These are phyloP conservation scores for Moniliophthora roreri DNA, from an alignment of 1,284 basidiomycete genomes.

Conservation along the genomic window DNA sequence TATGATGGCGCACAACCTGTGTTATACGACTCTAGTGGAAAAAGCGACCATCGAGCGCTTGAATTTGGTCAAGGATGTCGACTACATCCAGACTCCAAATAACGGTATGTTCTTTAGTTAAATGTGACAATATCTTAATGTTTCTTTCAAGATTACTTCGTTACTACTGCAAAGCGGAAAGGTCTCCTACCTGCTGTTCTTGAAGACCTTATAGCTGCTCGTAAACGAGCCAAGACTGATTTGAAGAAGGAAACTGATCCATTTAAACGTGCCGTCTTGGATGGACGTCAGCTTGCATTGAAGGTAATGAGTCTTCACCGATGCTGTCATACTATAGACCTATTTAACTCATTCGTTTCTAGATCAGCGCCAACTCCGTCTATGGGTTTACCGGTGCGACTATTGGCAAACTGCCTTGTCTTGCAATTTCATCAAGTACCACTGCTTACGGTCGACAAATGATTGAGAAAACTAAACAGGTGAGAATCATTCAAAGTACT, in stretches of 20 bases:
- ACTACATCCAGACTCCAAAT: constrained; percentile 90
- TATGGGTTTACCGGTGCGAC: constrained; percentile 98
- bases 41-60: constrained; percentile 76
- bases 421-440: constrained; percentile 90
- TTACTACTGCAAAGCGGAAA: constrained; percentile 70
- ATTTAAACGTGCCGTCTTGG: constrained; percentile 91
- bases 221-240: constrained; percentile 92
- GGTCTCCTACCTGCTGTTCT: constrained; percentile 89
- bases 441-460: constrained; percentile 96
- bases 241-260: constrained; percentile 94
- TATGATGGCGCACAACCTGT: constrained; percentile 99
- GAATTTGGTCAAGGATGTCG: constrained; percentile 77
- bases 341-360: constrained; percentile 3
- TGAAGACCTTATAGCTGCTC: constrained; percentile 87
- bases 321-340: constrained; percentile 2
- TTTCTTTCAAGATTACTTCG: constrained; percentile 73
- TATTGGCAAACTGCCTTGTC: constrained; percentile 90
- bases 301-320: constrained; percentile 62
- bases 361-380: constrained; percentile 97
- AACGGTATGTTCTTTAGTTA: constrained; percentile 60
- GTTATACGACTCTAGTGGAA: constrained; percentile 91
- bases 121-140: neutral
- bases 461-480: constrained; percentile 94
- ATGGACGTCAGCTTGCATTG: constrained; percentile 91
- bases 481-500: constrained; percentile 26